Conservation (phyloP, 345 rosid genomes). For the Camelina neglecta region DNA sequence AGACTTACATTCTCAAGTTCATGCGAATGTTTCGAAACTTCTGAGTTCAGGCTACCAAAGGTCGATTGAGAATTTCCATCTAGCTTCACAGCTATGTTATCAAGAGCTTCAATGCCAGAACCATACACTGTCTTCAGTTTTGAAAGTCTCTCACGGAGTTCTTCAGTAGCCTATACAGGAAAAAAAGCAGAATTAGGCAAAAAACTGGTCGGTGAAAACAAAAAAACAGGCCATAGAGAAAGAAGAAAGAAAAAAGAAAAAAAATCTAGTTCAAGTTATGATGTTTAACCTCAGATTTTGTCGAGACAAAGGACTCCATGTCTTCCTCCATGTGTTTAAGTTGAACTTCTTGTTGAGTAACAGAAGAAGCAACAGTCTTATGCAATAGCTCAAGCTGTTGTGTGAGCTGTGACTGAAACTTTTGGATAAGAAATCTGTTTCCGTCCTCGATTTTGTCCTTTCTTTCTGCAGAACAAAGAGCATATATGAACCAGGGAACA, state of each 20-base stretch:
- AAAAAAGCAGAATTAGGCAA: slow-evolving; percentile 33
- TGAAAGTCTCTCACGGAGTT: slow-evolving; percentile 75
- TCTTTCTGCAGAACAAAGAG: slow-evolving; percentile 63
- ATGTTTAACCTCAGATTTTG: slow-evolving; percentile 70
- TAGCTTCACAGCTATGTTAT: slow-evolving; percentile 78
- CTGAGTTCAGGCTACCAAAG: slow-evolving; percentile 72
- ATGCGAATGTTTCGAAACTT: slow-evolving; percentile 83
- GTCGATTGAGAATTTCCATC: slow-evolving; percentile 83
- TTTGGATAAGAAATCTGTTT: slow-evolving; percentile 71
- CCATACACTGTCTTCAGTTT: slow-evolving; percentile 69
- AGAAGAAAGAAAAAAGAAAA: background rate
- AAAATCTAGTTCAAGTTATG: background rate
- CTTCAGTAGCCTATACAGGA: slow-evolving; percentile 75
- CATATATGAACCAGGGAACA: slow-evolving; percentile 25
- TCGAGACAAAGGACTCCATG: slow-evolving; percentile 89
- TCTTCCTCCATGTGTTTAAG: slow-evolving; percentile 93
- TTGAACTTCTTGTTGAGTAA: slow-evolving; percentile 86
- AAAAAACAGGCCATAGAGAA: background rate
- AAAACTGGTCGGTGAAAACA: slow-evolving; percentile 6
- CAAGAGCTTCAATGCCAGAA: slow-evolving; percentile 79
- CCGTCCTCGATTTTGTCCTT: slow-evolving; percentile 95
- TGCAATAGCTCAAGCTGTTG: slow-evolving; percentile 91
- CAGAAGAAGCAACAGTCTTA: slow-evolving; percentile 82
- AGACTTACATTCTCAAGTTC: slow-evolving; percentile 79
- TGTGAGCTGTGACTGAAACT: slow-evolving; percentile 80